These are phyloP conservation scores for Blepharisma stoltei DNA, from an alignment of 73 alveolate genomes.

Conservation along the genomic window DNA sequence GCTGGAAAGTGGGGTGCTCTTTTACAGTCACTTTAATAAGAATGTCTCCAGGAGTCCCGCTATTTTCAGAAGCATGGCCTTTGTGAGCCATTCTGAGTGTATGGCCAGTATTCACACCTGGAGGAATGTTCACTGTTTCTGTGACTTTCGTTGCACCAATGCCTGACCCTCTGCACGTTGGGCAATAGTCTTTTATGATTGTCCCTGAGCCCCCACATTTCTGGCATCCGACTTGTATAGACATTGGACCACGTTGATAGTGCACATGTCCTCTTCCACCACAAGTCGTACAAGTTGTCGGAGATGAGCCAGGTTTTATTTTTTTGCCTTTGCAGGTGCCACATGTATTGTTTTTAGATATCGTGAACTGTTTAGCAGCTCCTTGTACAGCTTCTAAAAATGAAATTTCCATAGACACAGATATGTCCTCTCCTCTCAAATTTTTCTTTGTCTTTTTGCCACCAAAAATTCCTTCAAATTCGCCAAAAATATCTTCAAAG, in stretches of 20 bases:
- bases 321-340: constrained; percentile 76
- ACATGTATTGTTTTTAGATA: constrained; percentile 60
- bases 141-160: constrained; percentile 34
- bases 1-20: constrained; percentile 61
- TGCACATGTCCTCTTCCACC: constrained; percentile 73
- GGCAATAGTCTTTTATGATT: constrained; percentile 64
- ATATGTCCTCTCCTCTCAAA: constrained; percentile 60
- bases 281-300: constrained; percentile 70
- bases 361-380: constrained; percentile 47
- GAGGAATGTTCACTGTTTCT: constrained; percentile 75
- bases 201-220: constrained; percentile 79
- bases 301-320: constrained; percentile 85
- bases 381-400: constrained; percentile 88
- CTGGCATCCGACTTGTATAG: constrained; percentile 62
- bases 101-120: constrained; percentile 77
- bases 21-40: constrained; percentile 61
- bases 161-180: constrained; percentile 74
- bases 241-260: constrained; percentile 76
- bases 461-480: constrained; percentile 59
- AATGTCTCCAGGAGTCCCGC: constrained; percentile 83
- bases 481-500: constrained; percentile 72
- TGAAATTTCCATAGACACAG: constrained; percentile 56
- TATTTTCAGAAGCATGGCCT: constrained; percentile 62
- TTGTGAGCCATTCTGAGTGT: constrained; percentile 70
- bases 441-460: constrained; percentile 39